phyloP scores from a whole-genome alignment of 2,329 filamentous ascomycete species.

The Exophiala spinifera region DNA sequence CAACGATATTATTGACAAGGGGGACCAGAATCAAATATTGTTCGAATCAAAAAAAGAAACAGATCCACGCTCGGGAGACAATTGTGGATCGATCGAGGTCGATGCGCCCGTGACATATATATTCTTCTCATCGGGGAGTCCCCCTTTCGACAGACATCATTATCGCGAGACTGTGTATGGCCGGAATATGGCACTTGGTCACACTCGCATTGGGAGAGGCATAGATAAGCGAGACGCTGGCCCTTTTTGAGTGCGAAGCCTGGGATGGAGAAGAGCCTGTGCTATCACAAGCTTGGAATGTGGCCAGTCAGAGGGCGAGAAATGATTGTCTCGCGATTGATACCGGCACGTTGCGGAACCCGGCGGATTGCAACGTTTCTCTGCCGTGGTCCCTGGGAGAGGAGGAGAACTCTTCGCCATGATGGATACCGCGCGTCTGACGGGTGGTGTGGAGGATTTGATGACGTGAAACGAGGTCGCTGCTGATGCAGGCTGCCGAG shows the following conservation, averaged over 20 bases:
- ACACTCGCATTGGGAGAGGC: no score
- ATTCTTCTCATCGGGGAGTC: no score
- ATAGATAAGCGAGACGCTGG: not conserved
- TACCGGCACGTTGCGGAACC: not conserved
- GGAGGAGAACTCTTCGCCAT: no score
- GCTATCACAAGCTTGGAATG: not conserved
- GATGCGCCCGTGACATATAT: not conserved
- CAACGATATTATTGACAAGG: no score
- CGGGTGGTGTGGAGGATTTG: not conserved
- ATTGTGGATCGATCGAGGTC: not conserved
- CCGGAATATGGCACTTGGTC: no score
- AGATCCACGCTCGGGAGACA: not conserved
- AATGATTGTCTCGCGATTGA: not conserved
- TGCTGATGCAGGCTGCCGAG: not conserved
- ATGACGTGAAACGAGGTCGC: not conserved
- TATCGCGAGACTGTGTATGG: not conserved
- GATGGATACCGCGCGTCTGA: no score
- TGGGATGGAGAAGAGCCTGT: no score
- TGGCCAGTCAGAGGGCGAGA: not conserved
- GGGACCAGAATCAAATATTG: not conserved
- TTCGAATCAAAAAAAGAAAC: not conserved
- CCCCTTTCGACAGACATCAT: not conserved
- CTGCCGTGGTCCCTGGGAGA: not conserved
- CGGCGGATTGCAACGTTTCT: not conserved
- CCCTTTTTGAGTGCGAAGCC: not conserved